A percentile compares a stretch with the other conserved stretches of the same genome.
phyloP scores from a whole-genome alignment of 2,329 filamentous ascomycete species.

The Beauveria australis region DNA sequence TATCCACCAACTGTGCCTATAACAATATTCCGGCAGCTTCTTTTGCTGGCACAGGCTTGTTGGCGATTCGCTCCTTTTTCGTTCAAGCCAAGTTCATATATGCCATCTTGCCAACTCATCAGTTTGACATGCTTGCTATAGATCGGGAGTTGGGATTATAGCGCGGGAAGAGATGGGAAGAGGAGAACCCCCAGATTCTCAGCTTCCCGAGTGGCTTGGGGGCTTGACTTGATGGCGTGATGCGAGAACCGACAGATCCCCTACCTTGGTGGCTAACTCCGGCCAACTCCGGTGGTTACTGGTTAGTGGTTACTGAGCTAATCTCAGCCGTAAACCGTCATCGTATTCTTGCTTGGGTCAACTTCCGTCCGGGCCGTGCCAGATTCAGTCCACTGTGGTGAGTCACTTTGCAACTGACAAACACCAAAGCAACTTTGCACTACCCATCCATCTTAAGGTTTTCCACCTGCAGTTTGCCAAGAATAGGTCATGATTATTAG shows the following conservation, averaged over 20 bases:
- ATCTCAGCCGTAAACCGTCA: background rate
- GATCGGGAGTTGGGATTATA: background rate
- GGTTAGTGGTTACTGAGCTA: background rate
- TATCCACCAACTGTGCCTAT: background rate
- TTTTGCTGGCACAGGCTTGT: background rate
- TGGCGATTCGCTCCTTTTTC: background rate
- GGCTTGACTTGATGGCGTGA: background rate
- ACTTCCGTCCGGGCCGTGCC: background rate
- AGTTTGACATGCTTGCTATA: background rate
- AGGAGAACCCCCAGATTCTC: background rate
- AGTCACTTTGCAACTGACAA: background rate
- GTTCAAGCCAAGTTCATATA: background rate
- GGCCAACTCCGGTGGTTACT: background rate
- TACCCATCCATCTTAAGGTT: background rate
- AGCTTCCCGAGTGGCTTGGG: background rate
- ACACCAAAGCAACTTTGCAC: background rate
- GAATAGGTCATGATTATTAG: background rate
- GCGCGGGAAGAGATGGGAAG: background rate
- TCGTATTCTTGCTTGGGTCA: background rate
- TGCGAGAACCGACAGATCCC: background rate
- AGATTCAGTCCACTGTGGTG: background rate
- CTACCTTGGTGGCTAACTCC: background rate
- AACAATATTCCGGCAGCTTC: background rate
- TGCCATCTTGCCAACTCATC: background rate
- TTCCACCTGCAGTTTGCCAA: background rate